Base-by-base conservation (phyloP, 345 rosid genomes). In the Eucalyptus polyanthemos region DNA sequence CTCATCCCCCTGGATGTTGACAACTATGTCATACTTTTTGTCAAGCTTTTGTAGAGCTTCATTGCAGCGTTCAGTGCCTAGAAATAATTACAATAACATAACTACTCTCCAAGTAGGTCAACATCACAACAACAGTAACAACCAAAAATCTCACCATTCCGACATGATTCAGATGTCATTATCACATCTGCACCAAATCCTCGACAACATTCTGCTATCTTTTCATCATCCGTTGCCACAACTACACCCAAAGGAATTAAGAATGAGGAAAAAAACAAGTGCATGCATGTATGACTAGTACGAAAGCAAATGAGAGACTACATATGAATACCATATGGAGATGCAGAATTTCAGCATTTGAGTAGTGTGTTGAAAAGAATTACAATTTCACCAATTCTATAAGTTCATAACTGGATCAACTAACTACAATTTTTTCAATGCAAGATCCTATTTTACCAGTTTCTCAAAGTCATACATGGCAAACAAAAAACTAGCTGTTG, bases 1-100 rank as follows among this genome's bases (percentile, higher is more conserved):
- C 92, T 98, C 99, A 88, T 97, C 99, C 5, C 99, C 99, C 91
- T 98, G 99, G 92, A 98, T 98, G 89, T 98, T 97, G 88, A 98
- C 99, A 60, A 96, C 99, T 60, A 97, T 94, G 80, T 98, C 99
- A 90, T 95, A 97, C 92, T 95, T 95, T 91, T 97, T 97, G 90
- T 92, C 97, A 45, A 98, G 91, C 94, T 97, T 96, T 89, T 94
- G 94, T 80, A 97, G 94, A 14, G 99, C 99, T 92, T 98, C 99
- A n/a, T 93, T 94, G 92, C 99, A 96, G 72, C 98, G 92, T 87
- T 98, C 99, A 42, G 98, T 94, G 87, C 99, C 99, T 97, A 90
- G 16, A 56, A 47, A 47, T 47, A 51, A 86, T 49, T 29, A 90
- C 86, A 42, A 87, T 37, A 76, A 72, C 47, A 76, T 76, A 76